phyloP scores from a whole-genome alignment of 225 moss, liverwort and hornwort genomes.

The Lunularia cruciata region DNA sequence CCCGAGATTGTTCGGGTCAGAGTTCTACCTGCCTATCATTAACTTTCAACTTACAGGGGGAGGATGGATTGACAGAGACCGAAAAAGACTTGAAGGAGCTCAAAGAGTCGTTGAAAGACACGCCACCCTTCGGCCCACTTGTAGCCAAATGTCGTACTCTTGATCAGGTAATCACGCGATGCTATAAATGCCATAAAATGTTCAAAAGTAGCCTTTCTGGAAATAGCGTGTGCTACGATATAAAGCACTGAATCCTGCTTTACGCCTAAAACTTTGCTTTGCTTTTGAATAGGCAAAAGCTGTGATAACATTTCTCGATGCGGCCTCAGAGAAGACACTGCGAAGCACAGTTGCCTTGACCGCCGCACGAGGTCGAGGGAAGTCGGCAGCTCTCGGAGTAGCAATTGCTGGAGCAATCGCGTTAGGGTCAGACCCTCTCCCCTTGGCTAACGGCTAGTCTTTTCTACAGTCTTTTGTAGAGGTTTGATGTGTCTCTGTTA shows the following conservation, averaged over 20 bases:
- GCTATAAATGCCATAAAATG: neutral
- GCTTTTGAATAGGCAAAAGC: conserved; percentile 65
- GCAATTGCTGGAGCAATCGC: conserved; percentile 91
- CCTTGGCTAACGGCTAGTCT: too few species aligned
- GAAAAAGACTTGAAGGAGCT: conserved; percentile 92
- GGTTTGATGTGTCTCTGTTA: too few species aligned
- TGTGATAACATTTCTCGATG: conserved; percentile 86
- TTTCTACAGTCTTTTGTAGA: too few species aligned
- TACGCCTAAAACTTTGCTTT: neutral
- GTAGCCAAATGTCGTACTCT: conserved; percentile 91
- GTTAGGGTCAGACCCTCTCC: conserved; percentile 71
- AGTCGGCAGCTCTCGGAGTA: conserved; percentile 94
- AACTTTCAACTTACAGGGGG: conserved; percentile 47
- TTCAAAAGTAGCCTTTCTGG: too few species aligned
- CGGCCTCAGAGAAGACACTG: conserved; percentile 86
- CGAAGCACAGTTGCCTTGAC: conserved; percentile 93
- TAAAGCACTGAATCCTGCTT: too few species aligned
- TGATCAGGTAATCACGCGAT: conserved; percentile 57
- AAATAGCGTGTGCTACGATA: too few species aligned
- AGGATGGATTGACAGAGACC: conserved; percentile 73
- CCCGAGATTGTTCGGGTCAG: neutral
- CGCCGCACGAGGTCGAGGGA: conserved; percentile 87
- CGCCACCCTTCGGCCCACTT: conserved; percentile 76
- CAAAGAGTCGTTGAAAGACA: conserved; percentile 84
- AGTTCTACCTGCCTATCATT: neutral